These are phyloP conservation scores for Suhomyces ambrosiae DNA, from an alignment of 1,139 yeast genomes.

Conservation along the genomic window DNA sequence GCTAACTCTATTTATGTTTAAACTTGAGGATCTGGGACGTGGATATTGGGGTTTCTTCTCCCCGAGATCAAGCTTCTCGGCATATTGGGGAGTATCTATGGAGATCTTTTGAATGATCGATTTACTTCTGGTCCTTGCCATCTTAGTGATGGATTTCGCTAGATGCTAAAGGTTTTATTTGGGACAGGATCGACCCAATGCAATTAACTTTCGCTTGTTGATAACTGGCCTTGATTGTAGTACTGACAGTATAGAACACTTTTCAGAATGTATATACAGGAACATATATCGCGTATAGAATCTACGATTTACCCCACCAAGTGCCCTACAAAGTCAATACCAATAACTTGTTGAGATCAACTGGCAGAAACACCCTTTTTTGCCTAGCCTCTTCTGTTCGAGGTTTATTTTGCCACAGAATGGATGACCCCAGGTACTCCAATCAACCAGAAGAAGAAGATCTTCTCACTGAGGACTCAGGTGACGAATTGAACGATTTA, in stretches of 20 bases:
- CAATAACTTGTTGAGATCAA: too few species aligned
- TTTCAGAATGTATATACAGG: too few species aligned
- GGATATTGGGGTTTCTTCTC: constrained; percentile 9
- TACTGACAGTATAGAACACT: too few species aligned
- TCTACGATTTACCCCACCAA: too few species aligned
- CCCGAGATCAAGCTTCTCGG: constrained; percentile 18
- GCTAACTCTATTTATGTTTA: not conserved
- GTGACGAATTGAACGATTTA: constrained; percentile 26
- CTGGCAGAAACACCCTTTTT: too few species aligned
- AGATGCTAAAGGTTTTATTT: not conserved
- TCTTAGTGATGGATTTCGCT: not conserved
- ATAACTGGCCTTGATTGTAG: too few species aligned
- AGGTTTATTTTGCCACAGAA: constrained; percentile 5
- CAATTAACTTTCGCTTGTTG: too few species aligned
- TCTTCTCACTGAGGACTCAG: constrained; percentile 27
- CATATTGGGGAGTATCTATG: constrained; percentile 36
- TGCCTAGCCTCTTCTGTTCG: not conserved
- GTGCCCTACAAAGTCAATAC: too few species aligned
- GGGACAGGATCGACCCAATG: not conserved
- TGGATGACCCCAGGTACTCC: constrained; percentile 26
- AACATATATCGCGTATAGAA: too few species aligned
- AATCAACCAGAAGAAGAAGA: constrained; percentile 17
- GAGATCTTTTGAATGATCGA: constrained; percentile 54
- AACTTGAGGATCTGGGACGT: constrained; percentile 21
- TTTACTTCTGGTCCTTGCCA: constrained; percentile 44